Evolutionary conservation across 345 rosid genomes (phyloP).

Genomic region (Psidium guajava): DNA sequence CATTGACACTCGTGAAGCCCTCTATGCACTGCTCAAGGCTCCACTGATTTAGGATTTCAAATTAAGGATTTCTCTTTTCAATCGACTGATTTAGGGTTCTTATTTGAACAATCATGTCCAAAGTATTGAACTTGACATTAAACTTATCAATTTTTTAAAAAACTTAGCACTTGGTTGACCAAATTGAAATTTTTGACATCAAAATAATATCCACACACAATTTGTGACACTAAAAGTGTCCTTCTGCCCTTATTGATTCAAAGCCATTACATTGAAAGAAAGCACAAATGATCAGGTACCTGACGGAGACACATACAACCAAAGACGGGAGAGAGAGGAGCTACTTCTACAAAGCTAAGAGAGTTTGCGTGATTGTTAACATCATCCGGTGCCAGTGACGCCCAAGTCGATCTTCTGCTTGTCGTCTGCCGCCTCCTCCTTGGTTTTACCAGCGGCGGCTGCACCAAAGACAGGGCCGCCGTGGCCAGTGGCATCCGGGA

Average conservation of each 20-base stretch:
- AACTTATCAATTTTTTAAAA: too few relatives aligned
- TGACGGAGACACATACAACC: not conserved
- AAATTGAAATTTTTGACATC: too few relatives aligned
- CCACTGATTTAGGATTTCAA: too few relatives aligned
- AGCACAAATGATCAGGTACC: not conserved
- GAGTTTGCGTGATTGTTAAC: not conserved
- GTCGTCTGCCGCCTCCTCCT: constrained; percentile 8
- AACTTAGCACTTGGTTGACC: too few relatives aligned
- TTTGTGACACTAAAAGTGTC: too few relatives aligned
- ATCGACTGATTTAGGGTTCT: too few relatives aligned
- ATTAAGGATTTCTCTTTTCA: too few relatives aligned
- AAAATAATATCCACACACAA: too few relatives aligned
- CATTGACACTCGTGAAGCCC: too few relatives aligned
- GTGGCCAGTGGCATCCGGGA: constrained; percentile 24
- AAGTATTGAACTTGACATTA: too few relatives aligned
- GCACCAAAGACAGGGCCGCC: constrained; percentile 44
- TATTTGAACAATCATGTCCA: too few relatives aligned
- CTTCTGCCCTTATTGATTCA: not conserved
- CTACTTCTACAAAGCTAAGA: not conserved
- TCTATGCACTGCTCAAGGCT: too few relatives aligned
- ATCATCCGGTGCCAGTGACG: constrained; percentile 33
- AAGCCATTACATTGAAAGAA: not conserved
- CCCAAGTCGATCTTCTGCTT: constrained; percentile 27
- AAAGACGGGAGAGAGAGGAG: not conserved
- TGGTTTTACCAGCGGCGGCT: not conserved